phyloP scores from a whole-genome alignment of 2,329 filamentous ascomycete species.

The Exophiala phaeomuriformis region DNA sequence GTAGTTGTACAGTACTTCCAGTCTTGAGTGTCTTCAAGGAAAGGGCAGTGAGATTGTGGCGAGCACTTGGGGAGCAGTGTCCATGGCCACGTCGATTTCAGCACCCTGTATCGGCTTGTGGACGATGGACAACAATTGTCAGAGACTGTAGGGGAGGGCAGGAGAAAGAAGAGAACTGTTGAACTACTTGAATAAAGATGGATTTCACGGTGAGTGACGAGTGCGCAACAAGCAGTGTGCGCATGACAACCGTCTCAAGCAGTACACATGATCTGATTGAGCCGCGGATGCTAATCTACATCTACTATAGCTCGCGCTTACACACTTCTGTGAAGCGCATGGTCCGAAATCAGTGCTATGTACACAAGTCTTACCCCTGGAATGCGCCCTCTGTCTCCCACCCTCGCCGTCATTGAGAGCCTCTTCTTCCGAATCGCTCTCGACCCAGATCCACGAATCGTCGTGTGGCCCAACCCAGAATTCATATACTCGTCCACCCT shows the following conservation, averaged over 20 bases:
- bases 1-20: neutral
- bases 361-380: slow-evolving; percentile 50
- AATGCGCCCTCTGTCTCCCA: slow-evolving; percentile 47
- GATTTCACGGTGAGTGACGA: slow-evolving; percentile 20
- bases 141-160: slow-evolving; percentile 8
- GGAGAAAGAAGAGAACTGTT: neutral
- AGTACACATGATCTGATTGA: slow-evolving; percentile 1
- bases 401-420: slow-evolving; percentile 36
- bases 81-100: slow-evolving; percentile 12
- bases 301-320: slow-evolving; percentile 49
- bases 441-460: slow-evolving; percentile 17
- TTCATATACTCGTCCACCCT: slow-evolving; percentile 5
- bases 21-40: neutral
- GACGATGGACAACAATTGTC: slow-evolving; percentile 8
- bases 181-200: slow-evolving; percentile 7
- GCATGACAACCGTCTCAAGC: slow-evolving; percentile 4
- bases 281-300: slow-evolving; percentile 4
- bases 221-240: neutral
- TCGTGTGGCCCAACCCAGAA: slow-evolving; percentile 9
- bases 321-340: slow-evolving; percentile 57
- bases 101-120: slow-evolving; percentile 8
- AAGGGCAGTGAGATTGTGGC: neutral
- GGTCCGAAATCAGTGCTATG: slow-evolving; percentile 56
- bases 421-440: slow-evolving; percentile 31
- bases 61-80: neutral